Evolutionary conservation across 1,284 basidiomycete species (phyloP), one percentile per base, ranked within the genome.

Genomic region (Tilletiopsis washingtonensis): DNA sequence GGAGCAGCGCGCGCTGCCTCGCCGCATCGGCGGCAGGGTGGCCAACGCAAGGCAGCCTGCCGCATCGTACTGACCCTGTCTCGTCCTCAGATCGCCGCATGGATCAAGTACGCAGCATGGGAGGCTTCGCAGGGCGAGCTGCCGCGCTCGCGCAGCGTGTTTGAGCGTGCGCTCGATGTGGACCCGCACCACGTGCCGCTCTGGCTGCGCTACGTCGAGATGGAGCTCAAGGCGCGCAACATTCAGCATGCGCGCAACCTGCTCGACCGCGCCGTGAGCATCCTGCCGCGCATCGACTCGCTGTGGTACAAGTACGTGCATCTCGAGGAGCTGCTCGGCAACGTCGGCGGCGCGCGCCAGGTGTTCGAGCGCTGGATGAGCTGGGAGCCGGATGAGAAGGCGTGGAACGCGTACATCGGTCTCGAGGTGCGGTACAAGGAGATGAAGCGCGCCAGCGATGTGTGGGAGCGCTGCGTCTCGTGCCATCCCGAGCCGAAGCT

Each of bases 351-450:
- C 25, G 91, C 91, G 1, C 83, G 93, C 9, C 91, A 97, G 73
- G 88, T 98, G 51, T 98, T 98, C 67, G 94, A 99, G 75, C 81
- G 93, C 42, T 98, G 93, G 93, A 94, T 98, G 90, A 81, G 86
- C 59, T 98, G 94, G 94, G 91, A 98, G 74, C 94, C 94, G 0
- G 90, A 97, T 68, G 94, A 98, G 81, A 97, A 96, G 77, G 91
- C 93, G 5, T 98, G 93, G 94, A 86, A 90, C 70, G 88, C 89
- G 11, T 98, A 94, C 75, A 89, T 98, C 93, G 96, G 77, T 78
- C 61, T 98, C 73, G 94, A 99, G 77, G 83, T 87, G 69, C 81
- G 93, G 42, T 98, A 98, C 74, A 79, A 84, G 58, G 94, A 99
- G 75, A 75, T 84, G 34, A 93, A 97, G 64, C 80, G 91, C 11